Percentiles rank a stretch among this genome's conserved stretches.
Conservation (phyloP, 345 rosid genomes). For the Corchorus olitorius region DNA sequence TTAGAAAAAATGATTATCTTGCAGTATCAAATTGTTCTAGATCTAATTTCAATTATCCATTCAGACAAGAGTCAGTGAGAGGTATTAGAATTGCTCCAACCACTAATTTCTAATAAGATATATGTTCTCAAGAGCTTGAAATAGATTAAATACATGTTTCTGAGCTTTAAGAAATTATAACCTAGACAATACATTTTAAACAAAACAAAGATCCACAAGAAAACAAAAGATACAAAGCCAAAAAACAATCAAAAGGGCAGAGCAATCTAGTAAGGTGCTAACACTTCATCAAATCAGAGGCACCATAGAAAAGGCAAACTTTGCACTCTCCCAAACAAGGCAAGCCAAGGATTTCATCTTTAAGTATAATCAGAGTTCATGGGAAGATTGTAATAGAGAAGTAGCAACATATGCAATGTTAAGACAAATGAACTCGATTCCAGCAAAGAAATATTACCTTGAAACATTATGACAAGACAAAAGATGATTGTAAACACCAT, state of each 20-base stretch:
- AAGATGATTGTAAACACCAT: slow-evolving; percentile 62
- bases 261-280: not conserved
- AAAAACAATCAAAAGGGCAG: not conserved
- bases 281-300: not conserved
- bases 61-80: not conserved
- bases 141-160: not conserved
- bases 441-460: slow-evolving; percentile 44
- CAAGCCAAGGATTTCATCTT: not conserved
- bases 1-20: not conserved
- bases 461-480: slow-evolving; percentile 59
- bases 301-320: not conserved
- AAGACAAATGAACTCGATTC: not conserved
- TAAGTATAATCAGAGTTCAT: not conserved
- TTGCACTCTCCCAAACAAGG: not conserved
- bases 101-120: not conserved
- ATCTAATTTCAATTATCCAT: not conserved
- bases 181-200: not conserved
- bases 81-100: not conserved
- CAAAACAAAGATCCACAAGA: not conserved
- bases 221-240: not conserved
- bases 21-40: not conserved
- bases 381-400: not conserved
- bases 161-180: not conserved
- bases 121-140: not conserved
- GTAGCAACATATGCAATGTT: not conserved